Conservation (phyloP, 805 yeast genomes). For the Candida loeiensis region DNA sequence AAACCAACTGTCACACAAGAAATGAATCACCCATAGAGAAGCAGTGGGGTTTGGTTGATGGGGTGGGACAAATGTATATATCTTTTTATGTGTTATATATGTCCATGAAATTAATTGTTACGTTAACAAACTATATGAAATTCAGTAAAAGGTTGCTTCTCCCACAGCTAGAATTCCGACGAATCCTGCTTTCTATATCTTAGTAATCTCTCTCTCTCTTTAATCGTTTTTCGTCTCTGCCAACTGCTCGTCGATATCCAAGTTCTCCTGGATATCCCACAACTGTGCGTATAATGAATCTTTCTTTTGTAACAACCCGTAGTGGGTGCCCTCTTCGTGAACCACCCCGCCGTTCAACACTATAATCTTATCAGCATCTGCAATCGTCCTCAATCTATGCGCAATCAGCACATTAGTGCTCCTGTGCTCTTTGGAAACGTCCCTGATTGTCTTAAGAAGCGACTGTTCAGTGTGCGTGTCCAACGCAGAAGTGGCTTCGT, state of each 20-base stretch:
- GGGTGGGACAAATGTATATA: no score
- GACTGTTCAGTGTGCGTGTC: conserved; percentile 96
- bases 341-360: conserved; percentile 78
- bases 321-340: conserved; percentile 85
- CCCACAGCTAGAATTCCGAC: not conserved
- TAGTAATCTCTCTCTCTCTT: not conserved
- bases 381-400: conserved; percentile 87
- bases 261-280: conserved; percentile 90
- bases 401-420: conserved; percentile 90
- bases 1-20: no score
- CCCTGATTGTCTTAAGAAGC: conserved; percentile 67
- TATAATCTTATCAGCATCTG: conserved; percentile 90
- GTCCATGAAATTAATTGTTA: no score
- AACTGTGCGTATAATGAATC: conserved; percentile 70
- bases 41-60: no score
- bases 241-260: conserved; percentile 29
- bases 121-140: no score
- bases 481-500: conserved; percentile 94
- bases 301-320: conserved; percentile 48
- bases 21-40: no score
- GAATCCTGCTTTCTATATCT: not conserved
- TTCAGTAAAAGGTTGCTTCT: no score
- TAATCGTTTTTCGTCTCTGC: not conserved
- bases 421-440: conserved; percentile 51
- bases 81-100: no score